Evolutionary conservation across 1,139 yeast genomes (phyloP), one percentile per base, ranked within the genome.

Genomic region (Sugiyamaella neomexicana): DNA sequence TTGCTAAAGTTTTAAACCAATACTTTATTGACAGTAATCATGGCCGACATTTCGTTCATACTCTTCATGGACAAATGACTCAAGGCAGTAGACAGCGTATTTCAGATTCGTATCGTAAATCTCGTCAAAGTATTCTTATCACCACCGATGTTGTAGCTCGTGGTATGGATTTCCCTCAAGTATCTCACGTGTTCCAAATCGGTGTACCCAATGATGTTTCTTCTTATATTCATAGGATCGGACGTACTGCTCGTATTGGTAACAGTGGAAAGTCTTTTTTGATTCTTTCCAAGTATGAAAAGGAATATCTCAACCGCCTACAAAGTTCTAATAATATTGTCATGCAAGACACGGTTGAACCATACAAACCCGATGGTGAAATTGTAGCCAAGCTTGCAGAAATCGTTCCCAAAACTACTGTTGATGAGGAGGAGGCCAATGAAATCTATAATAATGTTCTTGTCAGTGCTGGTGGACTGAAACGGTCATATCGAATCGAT

Each of bases 191-290:
- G 53, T 74, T 86, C 65, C 97, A 90, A 73, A 70, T 87, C 55
- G 85, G 89, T 61, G 79, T 85, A n/a, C 89, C 95, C 60, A 72
- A 78, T 45, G 89, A 85, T 55, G 73, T 85, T 37, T 82, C 91
- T 13, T 86, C 87, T 60, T 91, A 91, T 68, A 82, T 91, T 52
- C 99, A 93, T 71, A 83, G 96, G 71, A 86, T 91, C 63, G 99
- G 99, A 58, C 85, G 99, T 78, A 91, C 98, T 20, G 98, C 96
- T 47, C 83, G 99, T 74, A 96, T 93, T 57, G 97, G 97, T 58
- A 80, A 81, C 60, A 75, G 78, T 37, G 99, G 99, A 62, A 64
- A 68, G 47, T 72, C 75, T 23, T 58, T 61, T 38, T 54, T 72
- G 53, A 61, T 65, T 54, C 55, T 71, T 52, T 62, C 70, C 39